Base-by-base conservation (phyloP, 2,329 filamentous ascomycete genomes). In the Davidsoniella australis region DNA sequence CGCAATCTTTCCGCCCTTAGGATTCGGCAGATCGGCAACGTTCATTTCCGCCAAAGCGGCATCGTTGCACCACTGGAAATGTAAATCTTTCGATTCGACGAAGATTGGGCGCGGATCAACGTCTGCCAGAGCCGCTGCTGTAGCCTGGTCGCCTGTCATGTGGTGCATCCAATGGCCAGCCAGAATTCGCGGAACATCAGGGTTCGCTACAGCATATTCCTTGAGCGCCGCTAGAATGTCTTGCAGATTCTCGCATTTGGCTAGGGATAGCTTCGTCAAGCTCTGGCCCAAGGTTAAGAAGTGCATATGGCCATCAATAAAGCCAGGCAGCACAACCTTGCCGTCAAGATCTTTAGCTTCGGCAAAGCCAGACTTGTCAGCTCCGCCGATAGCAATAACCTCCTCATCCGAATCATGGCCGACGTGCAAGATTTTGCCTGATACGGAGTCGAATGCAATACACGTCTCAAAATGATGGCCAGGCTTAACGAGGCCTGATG, bases 241-340 rank as follows among this genome's bases (percentile, higher is more conserved):
- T 0, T 63, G 64, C 1, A 75, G 57, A 43, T 61, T 64, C 53
- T 65, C 65, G 58, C 72, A 75, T 14, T 63, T 60, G 17, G 69
- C 66, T 1, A 77, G 60, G 18, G 63, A 61, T 17, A 73, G 62
- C 56, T 75, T 75, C 24, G 63, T 66, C 16, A 76, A 63, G 0
- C 71, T 68, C 53, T 75, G 71, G 1, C 73, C 73, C 0, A 75
- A 63, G 8, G 72, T 62, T 0, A 76, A 63, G 8, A 77, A 63
- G 56, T 77, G 73, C 60, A 75, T 66, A 53, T 77, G 73, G 5
- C 70, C 72, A 52, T 77, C 73, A 38, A 76, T 68, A 60, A 77
- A 76, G 12, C 72, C 68, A 0, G 73, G 73, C 1, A 76, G 62
- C 2, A 76, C 61, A 1, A 63, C 65, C 18, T 57, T 57, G 1